These are phyloP conservation scores for Rhinocladiella similis DNA, from an alignment of 2,329 filamentous ascomycete species.

Conservation along the genomic window DNA sequence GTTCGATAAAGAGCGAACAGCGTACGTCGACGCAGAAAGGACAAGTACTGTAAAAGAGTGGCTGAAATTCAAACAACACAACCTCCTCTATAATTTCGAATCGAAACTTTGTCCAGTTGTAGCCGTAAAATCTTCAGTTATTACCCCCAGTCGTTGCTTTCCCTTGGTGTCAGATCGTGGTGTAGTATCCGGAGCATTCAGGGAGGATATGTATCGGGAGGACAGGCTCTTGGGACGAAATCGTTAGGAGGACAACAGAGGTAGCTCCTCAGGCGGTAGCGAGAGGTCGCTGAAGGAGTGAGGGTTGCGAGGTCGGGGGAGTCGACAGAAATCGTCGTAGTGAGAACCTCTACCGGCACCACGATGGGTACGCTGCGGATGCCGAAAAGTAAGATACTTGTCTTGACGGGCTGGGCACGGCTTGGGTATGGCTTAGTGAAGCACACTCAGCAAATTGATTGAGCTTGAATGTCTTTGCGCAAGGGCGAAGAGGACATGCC, in stretches of 20 bases:
- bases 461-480: conserved; percentile 9
- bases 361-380: background rate
- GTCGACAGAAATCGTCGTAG: background rate
- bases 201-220: background rate
- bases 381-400: background rate
- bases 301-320: background rate
- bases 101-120: conserved; percentile 1
- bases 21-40: background rate
- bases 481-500: conserved; percentile 7
- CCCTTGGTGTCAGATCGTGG: conserved; percentile 22
- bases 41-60: too few species aligned
- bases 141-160: conserved; percentile 28
- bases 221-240: background rate
- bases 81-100: conserved; percentile 13
- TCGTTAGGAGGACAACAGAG: background rate
- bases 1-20: background rate
- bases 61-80: background rate
- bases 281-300: background rate
- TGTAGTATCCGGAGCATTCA: conserved; percentile 25
- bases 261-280: background rate
- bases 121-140: background rate
- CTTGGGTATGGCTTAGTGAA: background rate
- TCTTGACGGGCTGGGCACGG: background rate
- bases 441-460: conserved; percentile 5
- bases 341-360: too few species aligned